Base-by-base conservation (phyloP, 148 eudicot species). In the Rhododendron henanense region DNA sequence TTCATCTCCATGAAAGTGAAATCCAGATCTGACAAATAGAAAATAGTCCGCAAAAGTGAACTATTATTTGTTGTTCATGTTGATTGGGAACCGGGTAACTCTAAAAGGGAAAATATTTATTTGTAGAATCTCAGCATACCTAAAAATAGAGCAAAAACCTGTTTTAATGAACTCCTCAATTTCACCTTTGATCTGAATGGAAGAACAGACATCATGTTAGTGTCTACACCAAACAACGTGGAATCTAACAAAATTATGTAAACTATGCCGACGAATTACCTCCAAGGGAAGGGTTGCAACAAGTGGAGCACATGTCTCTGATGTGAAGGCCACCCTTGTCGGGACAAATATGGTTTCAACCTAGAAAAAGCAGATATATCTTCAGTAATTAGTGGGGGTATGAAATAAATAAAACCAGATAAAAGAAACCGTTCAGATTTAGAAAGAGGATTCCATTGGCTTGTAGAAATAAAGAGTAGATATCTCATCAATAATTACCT, bases 241-340 rank as follows among this genome's bases (percentile, higher is more conserved):
- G 15, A 82, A 37, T 59, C 41, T 5, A 21, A 28, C 55, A 21
- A 15, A 45, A 71, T 33, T 67, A 16, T 19, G 31, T 57, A 61
- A 84, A 39, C 25, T 74, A 71, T 50, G 82, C 48, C 63, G 18
- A 57, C 35, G 4, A 78, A 88, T 87, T 92, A 95, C 98, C 99
- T 95, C 98, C 94, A 97, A 91, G 44, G 98, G 96, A 82, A 97
- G 94, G 81, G 98, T 97, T 18, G 98, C 98, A 79, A 95, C 95
- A 83, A 97, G 93, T 86, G 98, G 99, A 90, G 99, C 99, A 92
- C 93, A 95, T 81, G 94, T 87, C 86, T 97, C 99, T 41, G 98
- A 89, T 61, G 98, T 92, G 81, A 97, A 88, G 74, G 98, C 85
- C 53, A 85, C 55, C 41, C 99, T 98, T 1, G 99, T 95, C 6